Evolutionary conservation across 352 stramenopile species (phyloP), one percentile per base, ranked within the genome.

Genomic region (Phytopythium montanum): DNA sequence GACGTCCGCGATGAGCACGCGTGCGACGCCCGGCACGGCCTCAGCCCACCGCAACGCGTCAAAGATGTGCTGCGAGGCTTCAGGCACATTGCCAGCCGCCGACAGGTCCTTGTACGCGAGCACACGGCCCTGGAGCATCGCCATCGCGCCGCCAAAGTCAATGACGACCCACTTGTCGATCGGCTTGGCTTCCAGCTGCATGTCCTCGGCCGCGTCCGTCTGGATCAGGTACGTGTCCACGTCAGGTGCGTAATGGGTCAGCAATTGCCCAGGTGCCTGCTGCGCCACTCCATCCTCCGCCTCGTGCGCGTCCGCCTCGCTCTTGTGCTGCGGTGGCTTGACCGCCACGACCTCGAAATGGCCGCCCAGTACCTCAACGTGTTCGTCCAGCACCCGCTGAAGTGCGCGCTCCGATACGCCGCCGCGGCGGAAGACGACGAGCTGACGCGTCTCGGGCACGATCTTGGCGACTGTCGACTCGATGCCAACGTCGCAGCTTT

Each of bases 231-330:
- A 97, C 38, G 91, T 97, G 65, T 93, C 75, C 31, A 98, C 85
- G 62, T 99, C 86, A 0, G 97, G 97, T 13, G 97, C 97, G 69
- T 99, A 99, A 73, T 99, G 97, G 29, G 93, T 98, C 67, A 99
- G 84, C 25, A 96, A 85, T 78, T 99, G 97, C 16, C 97, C 97
- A 0, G 97, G 97, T 5, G 96, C 94, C 36, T 98, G 88, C 50
- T 96, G 84, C 3, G 70, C 81, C 61, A 92, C 81, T 58, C 89
- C 71, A 60, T 83, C 77, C 51, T 75, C 65, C n/a, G 71, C 75
- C 50, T 87, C 74, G 8, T 46, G n/a, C 21, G 51, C 51, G 33
- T 56, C 51, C 31, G n/a, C 36, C 33, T 45, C 51, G 51, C 31
- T 31, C 51, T 9, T 34, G 33, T 21, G 51, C 33, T 45, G 33